Percentiles rank a stretch among this genome's conserved stretches.
phyloP scores from a whole-genome alignment of 1,139 yeast genomes.

The Taphrina communis region DNA sequence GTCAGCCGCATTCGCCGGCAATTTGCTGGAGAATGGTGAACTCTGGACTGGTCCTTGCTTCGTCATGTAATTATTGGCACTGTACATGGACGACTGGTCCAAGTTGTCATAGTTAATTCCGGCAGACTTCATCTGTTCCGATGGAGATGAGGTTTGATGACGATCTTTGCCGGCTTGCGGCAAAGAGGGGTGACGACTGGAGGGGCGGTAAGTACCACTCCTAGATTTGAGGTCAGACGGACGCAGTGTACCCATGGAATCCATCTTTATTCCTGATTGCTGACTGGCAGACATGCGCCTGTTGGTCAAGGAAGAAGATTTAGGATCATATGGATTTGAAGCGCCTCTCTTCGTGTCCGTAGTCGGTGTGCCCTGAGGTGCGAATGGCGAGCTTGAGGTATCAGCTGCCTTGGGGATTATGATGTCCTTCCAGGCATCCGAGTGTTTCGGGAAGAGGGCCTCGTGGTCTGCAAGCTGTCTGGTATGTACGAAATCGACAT shows the following conservation, averaged over 20 bases:
- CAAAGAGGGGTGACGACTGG: conserved; percentile 34
- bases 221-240: conserved; percentile 33
- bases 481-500: conserved; percentile 37
- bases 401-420: conserved; percentile 24
- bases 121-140: conserved; percentile 22
- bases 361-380: conserved; percentile 20
- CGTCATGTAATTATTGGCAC: neutral
- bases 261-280: neutral
- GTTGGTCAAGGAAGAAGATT: conserved; percentile 16
- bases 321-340: conserved; percentile 29
- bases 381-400: conserved; percentile 15
- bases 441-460: conserved; percentile 36
- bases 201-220: conserved; percentile 19
- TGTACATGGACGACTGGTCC: neutral
- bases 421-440: conserved; percentile 40
- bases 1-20: conserved; percentile 32
- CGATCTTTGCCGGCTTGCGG: conserved; percentile 21
- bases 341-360: neutral
- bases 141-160: neutral
- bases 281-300: conserved; percentile 25
- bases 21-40: conserved; percentile 20
- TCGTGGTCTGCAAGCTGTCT: conserved; percentile 37
- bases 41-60: neutral
- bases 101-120: conserved; percentile 24
- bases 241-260: conserved; percentile 28